Base-by-base conservation (phyloP, 768 basidiomycete species). In the Pleurotus ostreatus region DNA sequence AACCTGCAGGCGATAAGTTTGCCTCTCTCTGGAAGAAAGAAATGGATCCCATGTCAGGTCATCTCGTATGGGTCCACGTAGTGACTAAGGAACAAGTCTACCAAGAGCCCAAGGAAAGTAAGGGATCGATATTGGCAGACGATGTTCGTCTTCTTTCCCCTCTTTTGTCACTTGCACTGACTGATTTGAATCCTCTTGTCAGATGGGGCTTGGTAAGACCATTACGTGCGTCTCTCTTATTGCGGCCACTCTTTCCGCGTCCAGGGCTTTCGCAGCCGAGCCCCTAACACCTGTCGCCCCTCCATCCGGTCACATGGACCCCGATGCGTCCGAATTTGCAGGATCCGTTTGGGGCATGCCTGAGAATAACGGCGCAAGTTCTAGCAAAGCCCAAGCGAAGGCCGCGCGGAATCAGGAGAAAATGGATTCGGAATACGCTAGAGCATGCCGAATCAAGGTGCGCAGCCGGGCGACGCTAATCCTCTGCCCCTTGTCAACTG, bases 161-260 rank as follows among this genome's bases (percentile, higher is more conserved):
- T 49, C n/a, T 44, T 44, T 7, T 44, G 20, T 6, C 15, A 44
- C 54, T 26, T 26, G 41, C 57, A 57, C 54, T 57, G 63, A 51
- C 20, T 53, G 18, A 40, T 25, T 46, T 49, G 41, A 44, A 53
- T 39, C 25, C 16, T 48, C 61, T 55, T 55, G 57, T 57, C 62
- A 97, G 94, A 98, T 97, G 95, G 96, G 96, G 62, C 82, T 99
- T 25, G 96, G 96, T 15, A 98, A 98, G 72, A 98, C 96, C 0
- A 94, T 98, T 52, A 92, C 94, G 26, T 92, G 95, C 59, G 91
- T 98, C 22, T 91, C 96, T 13, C 79, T 99, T 49, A 88, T 99
- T 49, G 94, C 93, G 9, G 82, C 89, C 25, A 98, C 97, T 1
- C 77, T 95, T 12, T 62, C 67, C 49, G 79, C 88, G 0, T 90